Conservation (phyloP, 352 stramenopile genomes). For the Plasmopara halstedii region DNA sequence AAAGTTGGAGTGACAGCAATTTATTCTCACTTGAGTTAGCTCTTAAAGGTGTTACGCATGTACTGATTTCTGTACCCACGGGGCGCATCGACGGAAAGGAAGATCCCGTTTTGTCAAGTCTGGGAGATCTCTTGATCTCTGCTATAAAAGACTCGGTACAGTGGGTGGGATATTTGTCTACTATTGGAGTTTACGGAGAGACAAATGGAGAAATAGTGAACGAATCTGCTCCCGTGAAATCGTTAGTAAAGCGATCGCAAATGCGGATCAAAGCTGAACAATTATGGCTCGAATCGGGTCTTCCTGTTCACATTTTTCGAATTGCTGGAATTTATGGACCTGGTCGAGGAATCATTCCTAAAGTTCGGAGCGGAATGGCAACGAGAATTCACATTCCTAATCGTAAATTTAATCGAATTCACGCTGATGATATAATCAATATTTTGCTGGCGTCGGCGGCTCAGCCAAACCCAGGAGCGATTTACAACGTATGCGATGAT, state of each 20-base stretch:
- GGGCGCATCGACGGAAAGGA: slow-evolving; percentile 32
- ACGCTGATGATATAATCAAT: slow-evolving; percentile 86
- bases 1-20: slow-evolving; percentile 36
- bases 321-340: slow-evolving; percentile 90
- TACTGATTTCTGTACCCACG: slow-evolving; percentile 71
- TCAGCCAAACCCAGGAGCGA: slow-evolving; percentile 42
- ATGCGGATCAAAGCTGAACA: slow-evolving; percentile 71
- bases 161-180: slow-evolving; percentile 89
- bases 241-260: slow-evolving; percentile 53
- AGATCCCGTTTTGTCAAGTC: slow-evolving; percentile 63
- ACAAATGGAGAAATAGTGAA: slow-evolving; percentile 76
- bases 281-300: slow-evolving; percentile 55
- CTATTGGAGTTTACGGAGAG: slow-evolving; percentile 91
- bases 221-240: slow-evolving; percentile 70
- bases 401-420: slow-evolving; percentile 82
- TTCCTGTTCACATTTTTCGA: slow-evolving; percentile 83
- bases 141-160: slow-evolving; percentile 38
- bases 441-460: slow-evolving; percentile 68
- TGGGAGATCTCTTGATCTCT: slow-evolving; percentile 34
- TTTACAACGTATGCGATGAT: slow-evolving; percentile 90
- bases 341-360: slow-evolving; percentile 69
- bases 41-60: slow-evolving; percentile 53
- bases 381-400: slow-evolving; percentile 67
- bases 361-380: slow-evolving; percentile 57
- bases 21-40: slow-evolving; percentile 31